Evolutionary conservation across 2,329 filamentous ascomycete genomes (phyloP).

Genomic region (Cercospora zeae-maydis): DNA sequence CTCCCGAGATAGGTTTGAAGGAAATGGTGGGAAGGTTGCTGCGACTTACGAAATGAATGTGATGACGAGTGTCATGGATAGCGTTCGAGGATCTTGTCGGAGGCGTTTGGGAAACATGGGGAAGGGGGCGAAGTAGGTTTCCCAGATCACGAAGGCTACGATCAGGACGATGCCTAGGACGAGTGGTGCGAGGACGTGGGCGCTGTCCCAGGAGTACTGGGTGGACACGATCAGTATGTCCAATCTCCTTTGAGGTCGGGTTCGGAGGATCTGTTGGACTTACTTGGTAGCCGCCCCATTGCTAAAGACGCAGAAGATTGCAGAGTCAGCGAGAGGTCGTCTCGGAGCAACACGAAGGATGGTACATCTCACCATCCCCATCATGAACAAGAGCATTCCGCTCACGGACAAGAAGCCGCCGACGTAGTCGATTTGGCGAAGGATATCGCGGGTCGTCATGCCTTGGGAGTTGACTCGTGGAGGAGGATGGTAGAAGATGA

Average conservation of each 20-base stretch:
- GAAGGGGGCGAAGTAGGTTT: constrained; percentile 28
- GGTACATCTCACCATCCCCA: constrained; percentile 33
- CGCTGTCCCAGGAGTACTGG: constrained; percentile 32
- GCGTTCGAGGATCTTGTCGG: constrained; percentile 32
- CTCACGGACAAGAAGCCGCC: constrained; percentile 51
- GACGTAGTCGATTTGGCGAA: constrained; percentile 50
- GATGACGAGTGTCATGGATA: constrained; percentile 39
- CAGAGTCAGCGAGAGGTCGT: background rate
- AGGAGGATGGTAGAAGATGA: constrained; percentile 54
- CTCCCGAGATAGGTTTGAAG: background rate
- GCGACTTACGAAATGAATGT: constrained; percentile 34
- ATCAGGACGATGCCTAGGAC: constrained; percentile 34
- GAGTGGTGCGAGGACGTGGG: constrained; percentile 35
- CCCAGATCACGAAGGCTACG: constrained; percentile 36
- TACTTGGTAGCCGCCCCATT: constrained; percentile 29
- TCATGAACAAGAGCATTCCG: constrained; percentile 52
- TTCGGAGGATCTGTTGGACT: background rate
- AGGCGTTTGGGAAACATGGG: constrained; percentile 33
- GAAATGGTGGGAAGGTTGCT: background rate
- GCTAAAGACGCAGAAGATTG: background rate
- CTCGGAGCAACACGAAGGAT: background rate
- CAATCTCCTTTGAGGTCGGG: background rate
- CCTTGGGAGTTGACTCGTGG: constrained; percentile 45
- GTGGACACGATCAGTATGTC: background rate
- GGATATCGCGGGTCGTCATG: constrained; percentile 41